Evolutionary conservation across 2,329 filamentous ascomycete genomes (phyloP), one percentile per base, ranked within the genome.

Genomic region (Venturiaceae sp.): DNA sequence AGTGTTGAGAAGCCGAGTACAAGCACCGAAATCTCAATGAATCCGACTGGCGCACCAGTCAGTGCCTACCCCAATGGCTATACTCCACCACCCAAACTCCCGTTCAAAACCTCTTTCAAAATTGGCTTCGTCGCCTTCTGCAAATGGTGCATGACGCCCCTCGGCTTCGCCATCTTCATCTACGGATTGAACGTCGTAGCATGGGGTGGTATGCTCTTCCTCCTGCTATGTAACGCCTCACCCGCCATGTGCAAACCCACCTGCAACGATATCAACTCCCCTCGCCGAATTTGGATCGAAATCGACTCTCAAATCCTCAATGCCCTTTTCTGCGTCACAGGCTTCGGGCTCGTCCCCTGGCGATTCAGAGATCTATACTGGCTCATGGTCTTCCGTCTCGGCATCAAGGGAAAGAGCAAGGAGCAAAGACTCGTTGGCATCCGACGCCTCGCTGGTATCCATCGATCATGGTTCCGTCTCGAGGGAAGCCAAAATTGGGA

Each of bases 181-280:
- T 95, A 95, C 71, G 84, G 86, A 13, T 79, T 94, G 59, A 92
- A 92, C 63, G 81, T 95, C 21, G 83, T 95, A 9, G 91, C 88
- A 0, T 95, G 90, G 90, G 90, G 90, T 55, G 90, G 87, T 60
- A 95, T 95, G 90, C 79, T 95, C 34, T 95, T 95, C 72, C 76
- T 95, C 19, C 77, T 96, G 2, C 82, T 95, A 28, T 87, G 85
- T 75, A 89, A 90, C 66, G 89, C 79, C 26, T 76, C 83, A 2
- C 85, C 86, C 6, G 83, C 83, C 60, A 90, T 90, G 87, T 90
- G 89, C 75, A 69, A 74, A 68, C 71, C 74, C 78, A 64, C 85
- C 80, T 92, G 88, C 74, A 80, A 88, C 67, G 78, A 88, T 63
- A 85, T 90, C 68, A 76, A 90, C 66, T 90, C 87, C 0, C 84